Percentiles rank a stretch among this genome's conserved stretches.
Conservation (phyloP, 176 grass and related monocot genomes). For the Oropetium thomaeum region DNA sequence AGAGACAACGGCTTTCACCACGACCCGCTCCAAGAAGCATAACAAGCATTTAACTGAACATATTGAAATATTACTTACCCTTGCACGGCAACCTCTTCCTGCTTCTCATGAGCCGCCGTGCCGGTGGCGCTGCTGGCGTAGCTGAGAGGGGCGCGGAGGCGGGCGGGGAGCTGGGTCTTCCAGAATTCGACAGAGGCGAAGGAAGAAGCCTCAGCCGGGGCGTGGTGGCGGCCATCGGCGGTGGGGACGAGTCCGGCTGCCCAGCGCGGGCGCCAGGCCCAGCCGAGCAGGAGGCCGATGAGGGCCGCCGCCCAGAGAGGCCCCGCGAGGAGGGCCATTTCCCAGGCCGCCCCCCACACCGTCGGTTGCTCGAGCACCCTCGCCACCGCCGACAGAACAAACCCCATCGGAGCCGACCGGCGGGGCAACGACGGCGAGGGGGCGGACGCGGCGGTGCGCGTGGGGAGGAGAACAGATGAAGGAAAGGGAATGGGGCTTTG, state of each 20-base stretch:
- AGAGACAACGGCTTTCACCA: constrained; percentile 32
- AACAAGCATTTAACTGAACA: constrained; percentile 27
- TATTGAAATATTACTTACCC: constrained; percentile 29
- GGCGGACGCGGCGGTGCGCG: not conserved
- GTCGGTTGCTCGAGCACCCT: constrained; percentile 57
- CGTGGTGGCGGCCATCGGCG: not conserved
- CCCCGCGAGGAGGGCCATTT: constrained; percentile 65
- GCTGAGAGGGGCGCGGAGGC: constrained; percentile 42
- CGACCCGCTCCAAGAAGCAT: not conserved
- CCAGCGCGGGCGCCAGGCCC: constrained; percentile 89
- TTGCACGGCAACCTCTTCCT: constrained; percentile 13
- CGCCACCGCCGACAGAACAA: constrained; percentile 64
- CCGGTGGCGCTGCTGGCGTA: constrained; percentile 24
- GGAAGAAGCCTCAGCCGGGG: not conserved
- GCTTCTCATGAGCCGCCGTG: not conserved
- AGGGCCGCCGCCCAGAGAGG: constrained; percentile 81
- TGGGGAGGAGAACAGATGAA: not conserved
- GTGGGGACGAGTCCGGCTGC: constrained; percentile 48
- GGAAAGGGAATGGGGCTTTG: constrained; percentile 24
- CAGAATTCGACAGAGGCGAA: constrained; percentile 42
- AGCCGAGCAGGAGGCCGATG: constrained; percentile 81
- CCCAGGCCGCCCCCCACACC: constrained; percentile 54
- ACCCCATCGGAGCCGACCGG: constrained; percentile 52
- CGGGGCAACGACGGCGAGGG: not conserved
- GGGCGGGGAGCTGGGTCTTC: constrained; percentile 48